Conservation (phyloP, 306 rosid genomes). For the Sicyos baderoa region DNA sequence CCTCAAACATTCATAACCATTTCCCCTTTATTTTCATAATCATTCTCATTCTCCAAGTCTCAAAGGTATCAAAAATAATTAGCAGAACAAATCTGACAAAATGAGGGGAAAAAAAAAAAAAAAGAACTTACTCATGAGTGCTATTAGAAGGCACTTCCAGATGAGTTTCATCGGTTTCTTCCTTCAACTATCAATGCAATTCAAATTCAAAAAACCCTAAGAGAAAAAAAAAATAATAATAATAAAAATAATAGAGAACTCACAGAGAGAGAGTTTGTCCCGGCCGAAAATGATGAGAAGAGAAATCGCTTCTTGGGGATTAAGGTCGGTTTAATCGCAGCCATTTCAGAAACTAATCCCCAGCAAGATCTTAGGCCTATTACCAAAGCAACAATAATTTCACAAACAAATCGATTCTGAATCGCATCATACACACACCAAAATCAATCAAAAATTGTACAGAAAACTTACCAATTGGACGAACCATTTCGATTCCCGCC, state of each 20-base stretch:
- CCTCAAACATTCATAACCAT: too few relatives aligned
- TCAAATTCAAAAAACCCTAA: neutral
- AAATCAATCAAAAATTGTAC: neutral
- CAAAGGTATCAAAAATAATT: neutral
- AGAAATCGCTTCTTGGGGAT: neutral
- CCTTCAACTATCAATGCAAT: neutral
- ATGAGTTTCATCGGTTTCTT: neutral
- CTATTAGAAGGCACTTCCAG: neutral
- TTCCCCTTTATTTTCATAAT: too few relatives aligned
- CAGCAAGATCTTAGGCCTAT: slow-evolving; percentile 16
- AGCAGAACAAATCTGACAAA: neutral
- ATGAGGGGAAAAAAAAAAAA: neutral
- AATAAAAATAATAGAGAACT: neutral
- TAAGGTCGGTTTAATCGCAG: neutral
- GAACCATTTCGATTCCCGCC: slow-evolving; percentile 4
- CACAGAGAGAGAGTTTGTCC: slow-evolving; percentile 1
- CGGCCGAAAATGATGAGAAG: neutral
- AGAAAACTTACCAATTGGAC: neutral
- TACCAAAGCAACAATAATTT: neutral
- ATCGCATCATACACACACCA: too few relatives aligned
- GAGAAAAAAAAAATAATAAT: neutral
- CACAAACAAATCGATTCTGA: neutral
- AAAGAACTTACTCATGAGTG: neutral
- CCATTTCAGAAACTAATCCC: neutral
- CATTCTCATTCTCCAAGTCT: too few relatives aligned